Base-by-base conservation (phyloP, 805 yeast genomes). In the Candida ovalis region DNA sequence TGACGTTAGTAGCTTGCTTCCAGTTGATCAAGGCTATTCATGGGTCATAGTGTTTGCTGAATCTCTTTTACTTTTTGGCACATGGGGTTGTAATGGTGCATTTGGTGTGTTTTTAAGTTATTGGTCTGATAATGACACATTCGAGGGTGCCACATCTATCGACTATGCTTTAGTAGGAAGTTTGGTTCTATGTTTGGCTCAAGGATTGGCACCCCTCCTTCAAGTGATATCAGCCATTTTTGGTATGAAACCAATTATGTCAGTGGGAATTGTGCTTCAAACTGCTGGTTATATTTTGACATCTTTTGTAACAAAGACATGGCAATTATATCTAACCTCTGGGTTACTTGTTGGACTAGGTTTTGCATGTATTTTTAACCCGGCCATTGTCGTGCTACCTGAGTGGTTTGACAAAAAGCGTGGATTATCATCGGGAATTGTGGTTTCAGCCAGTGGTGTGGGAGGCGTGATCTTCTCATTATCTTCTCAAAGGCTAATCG, bases 161-260 rank as follows among this genome's bases (percentile, higher is more conserved):
- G 85, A 81, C 51, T 84, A 76, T 58, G 83, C 86, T 2, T 63
- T 77, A 45, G 73, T 83, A 45, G 84, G 86, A 0, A 86, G 88
- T 9, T 48, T 82, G 10, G 76, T 81, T 42, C 40, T 62, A 17
- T 52, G 55, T 24, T 42, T 61, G 1, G 63, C 64, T 10, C 63
- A 59, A 44, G 32, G 50, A 12, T 32, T 55, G n/a, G 58, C 67
- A 9, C 63, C 67, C 2, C 23, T 56, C 4, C 52, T 54, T 4
- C 57, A 57, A 24, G 40, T 60, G n/a, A 15, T 57, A 8, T 50
- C 57, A 25, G 58, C 57, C 5, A 43, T 57, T 5, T 15, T 59
- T 12, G 68, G 68, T 1, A 40, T 54, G 44, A 55, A 45, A 23
- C 22, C 42, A 2, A 47, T 59, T 9, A 56, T 69, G 43, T 38